Percentiles rank a stretch among this genome's conserved stretches.
These are phyloP conservation scores for Fusarium decemcellulare DNA, from an alignment of 2,329 filamentous ascomycete species.

Conservation along the genomic window DNA sequence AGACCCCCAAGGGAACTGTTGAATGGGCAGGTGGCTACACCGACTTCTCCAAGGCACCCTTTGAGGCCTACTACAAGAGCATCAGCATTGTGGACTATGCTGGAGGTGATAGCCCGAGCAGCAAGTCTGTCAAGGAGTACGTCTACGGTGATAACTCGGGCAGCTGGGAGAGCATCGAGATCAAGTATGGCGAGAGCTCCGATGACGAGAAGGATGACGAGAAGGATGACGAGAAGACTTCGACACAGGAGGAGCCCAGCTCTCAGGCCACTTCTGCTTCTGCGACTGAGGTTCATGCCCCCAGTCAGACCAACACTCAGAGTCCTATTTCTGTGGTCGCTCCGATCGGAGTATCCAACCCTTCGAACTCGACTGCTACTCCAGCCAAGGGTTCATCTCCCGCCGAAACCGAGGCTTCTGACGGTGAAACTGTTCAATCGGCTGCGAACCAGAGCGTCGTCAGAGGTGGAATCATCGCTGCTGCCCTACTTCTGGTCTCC, in stretches of 20 bases:
- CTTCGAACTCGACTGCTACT: not conserved
- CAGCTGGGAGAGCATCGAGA: slow-evolving; percentile 64
- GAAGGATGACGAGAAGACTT: too few relatives aligned
- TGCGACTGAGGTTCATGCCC: not conserved
- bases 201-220: not conserved
- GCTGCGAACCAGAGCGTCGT: not conserved
- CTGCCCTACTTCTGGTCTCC: not conserved
- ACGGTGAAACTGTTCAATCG: not conserved
- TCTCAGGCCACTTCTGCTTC: not conserved
- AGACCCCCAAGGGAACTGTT: slow-evolving; percentile 78
- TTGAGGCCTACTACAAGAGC: slow-evolving; percentile 68
- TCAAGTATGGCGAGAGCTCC: slow-evolving; percentile 42
- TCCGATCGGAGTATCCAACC: not conserved
- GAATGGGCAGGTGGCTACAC: slow-evolving; percentile 73
- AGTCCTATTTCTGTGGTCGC: not conserved
- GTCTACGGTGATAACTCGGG: slow-evolving; percentile 63
- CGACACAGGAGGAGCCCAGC: not conserved
- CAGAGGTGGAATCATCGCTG: not conserved
- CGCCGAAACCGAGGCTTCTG: not conserved
- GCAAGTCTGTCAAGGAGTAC: slow-evolving; percentile 60
- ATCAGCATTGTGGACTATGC: slow-evolving; percentile 66
- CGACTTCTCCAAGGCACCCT: slow-evolving; percentile 65
- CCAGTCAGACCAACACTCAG: not conserved
- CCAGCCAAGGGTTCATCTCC: not conserved
- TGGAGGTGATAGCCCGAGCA: slow-evolving; percentile 54